Evolutionary conservation across 805 yeast genomes (phyloP), one percentile per base, ranked within the genome.

Genomic region (Groenewaldozyma tartarivorans): DNA sequence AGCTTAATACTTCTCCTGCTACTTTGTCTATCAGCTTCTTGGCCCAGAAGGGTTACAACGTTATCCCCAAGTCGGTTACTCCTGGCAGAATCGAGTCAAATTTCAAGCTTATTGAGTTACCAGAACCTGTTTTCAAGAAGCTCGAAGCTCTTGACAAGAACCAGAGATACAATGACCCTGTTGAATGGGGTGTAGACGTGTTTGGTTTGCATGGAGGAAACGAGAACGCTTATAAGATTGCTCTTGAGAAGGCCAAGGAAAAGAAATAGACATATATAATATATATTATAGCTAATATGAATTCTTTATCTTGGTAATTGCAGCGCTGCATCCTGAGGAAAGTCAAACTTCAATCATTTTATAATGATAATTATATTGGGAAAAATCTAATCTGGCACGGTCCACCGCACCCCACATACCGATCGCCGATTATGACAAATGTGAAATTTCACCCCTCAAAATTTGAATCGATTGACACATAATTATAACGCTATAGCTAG

Each of bases 21-120:
- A 79, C 80, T 61, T 75, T 82, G 13, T 63, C 83, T 46, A 63
- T 83, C 47, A 74, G 86, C 67, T 82, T 88, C 90, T 79, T 86
- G 35, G 76, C 86, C 22, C 87, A 81, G 62, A 74, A 84, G 63
- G 74, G 73, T 40, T 54, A 80, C 46, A 79, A 81, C 33, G 74
- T 81, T 43, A 81, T 83, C 63, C 94, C 94, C 60, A 83, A 83
- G 64, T 78, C 87, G 5, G 78, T 79, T 55, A 72, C 78, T 55
- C 72, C 74, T 52, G 74, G 69, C 42, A 72, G 94, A 64, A 66
- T 83, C 50, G 45, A 64, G 39, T 69, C 67, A 49, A 82, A 82
- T 65, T 68, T 82, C 61, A 58, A 63, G 46, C 49, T 58, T 46
- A 66, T 77, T 43, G 68, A 74, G 40, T 67, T 84, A 11, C 50